Conservation (phyloP, 495 filamentous ascomycete genomes). For the Aspergillus affinis region DNA sequence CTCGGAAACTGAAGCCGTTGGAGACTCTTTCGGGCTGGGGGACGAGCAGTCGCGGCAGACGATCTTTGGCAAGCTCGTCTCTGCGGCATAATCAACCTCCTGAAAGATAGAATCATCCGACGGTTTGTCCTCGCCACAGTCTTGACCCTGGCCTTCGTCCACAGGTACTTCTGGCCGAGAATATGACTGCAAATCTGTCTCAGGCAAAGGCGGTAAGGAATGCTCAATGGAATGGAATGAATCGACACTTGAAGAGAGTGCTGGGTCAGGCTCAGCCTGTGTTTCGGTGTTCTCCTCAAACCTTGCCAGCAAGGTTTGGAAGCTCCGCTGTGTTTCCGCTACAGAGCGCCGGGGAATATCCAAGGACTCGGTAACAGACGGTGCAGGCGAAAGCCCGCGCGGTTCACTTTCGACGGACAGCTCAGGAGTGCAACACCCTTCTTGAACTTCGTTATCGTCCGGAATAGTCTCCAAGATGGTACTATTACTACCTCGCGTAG, state of each 20-base stretch:
- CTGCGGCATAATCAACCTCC: constrained; percentile 4
- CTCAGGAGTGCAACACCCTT: constrained; percentile 12
- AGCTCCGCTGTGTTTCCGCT: constrained; percentile 46
- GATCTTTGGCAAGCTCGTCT: constrained; percentile 1
- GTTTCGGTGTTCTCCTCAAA: constrained; percentile 40
- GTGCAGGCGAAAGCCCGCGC: neutral
- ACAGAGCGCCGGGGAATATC: constrained; percentile 24
- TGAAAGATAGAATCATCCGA: constrained; percentile 4
- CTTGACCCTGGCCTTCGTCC: constrained; percentile 10
- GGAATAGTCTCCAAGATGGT: constrained; percentile 27
- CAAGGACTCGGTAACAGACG: constrained; percentile 18
- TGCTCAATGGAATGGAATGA: constrained; percentile 60
- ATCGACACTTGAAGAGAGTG: constrained; percentile 57
- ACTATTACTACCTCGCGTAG: constrained; percentile 27
- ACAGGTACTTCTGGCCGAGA: constrained; percentile 29
- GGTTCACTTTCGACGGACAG: neutral
- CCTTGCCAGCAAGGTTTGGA: constrained; percentile 43
- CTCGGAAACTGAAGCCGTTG: constrained; percentile 5
- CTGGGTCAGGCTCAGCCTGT: constrained; percentile 31
- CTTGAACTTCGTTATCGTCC: constrained; percentile 24
- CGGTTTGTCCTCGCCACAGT: constrained; percentile 2
- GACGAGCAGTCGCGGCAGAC: constrained; percentile 12
- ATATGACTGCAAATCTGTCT: constrained; percentile 17
- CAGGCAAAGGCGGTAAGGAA: constrained; percentile 13
- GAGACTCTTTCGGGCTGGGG: neutral